Evolutionary conservation across 345 rosid genomes (phyloP).

Genomic region (Litchi chinensis): DNA sequence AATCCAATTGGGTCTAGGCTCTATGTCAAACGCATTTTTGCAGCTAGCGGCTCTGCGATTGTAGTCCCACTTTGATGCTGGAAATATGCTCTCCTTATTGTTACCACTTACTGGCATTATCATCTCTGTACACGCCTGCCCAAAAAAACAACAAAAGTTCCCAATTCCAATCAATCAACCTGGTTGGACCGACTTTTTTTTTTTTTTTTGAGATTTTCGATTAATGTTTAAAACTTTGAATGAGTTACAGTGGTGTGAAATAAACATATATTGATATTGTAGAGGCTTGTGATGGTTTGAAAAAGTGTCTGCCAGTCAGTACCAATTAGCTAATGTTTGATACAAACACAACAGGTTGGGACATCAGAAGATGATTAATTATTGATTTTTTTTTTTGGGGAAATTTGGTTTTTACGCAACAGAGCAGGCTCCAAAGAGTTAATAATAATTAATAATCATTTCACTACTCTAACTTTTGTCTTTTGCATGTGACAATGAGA

Average conservation of each 20-base stretch:
- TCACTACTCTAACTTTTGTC: neutral
- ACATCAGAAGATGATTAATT: neutral
- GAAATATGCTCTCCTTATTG: slow-evolving; percentile 48
- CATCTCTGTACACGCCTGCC: slow-evolving; percentile 74
- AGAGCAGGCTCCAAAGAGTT: neutral
- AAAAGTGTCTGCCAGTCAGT: neutral
- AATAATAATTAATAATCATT: neutral
- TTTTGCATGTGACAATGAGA: slow-evolving; percentile 17
- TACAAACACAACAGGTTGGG: neutral
- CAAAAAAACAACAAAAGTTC: neutral
- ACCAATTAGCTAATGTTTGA: neutral
- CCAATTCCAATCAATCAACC: too few species aligned
- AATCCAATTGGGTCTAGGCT: slow-evolving; percentile 56
- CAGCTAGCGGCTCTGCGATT: slow-evolving; percentile 20
- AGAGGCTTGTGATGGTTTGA: neutral
- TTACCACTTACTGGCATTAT: slow-evolving; percentile 42
- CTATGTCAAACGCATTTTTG: slow-evolving; percentile 8
- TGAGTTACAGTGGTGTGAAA: too few species aligned
- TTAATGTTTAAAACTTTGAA: too few species aligned
- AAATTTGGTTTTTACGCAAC: neutral
- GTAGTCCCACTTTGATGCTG: slow-evolving; percentile 35
- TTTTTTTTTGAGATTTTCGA: too few species aligned
- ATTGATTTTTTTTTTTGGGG: neutral
- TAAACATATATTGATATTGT: too few species aligned
- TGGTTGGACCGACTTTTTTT: too few species aligned